phyloP scores from a whole-genome alignment of 2,329 filamentous ascomycete species.

The Decorospora gaudefroyi region DNA sequence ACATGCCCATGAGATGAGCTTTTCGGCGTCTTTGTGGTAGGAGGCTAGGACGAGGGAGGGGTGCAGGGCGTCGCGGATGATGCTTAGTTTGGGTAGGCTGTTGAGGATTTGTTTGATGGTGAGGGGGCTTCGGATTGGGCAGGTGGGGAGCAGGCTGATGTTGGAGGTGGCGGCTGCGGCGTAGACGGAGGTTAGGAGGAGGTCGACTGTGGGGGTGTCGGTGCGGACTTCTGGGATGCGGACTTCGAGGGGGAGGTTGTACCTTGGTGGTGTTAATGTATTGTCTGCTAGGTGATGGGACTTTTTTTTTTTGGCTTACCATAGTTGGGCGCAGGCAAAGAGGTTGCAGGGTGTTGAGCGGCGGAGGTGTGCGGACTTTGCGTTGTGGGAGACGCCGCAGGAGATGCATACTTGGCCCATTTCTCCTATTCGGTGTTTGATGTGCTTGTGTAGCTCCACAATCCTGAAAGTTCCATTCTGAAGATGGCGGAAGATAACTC shows the following conservation, averaged over 20 bases:
- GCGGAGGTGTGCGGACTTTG: conserved; percentile 19
- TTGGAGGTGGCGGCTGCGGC: conserved; percentile 26
- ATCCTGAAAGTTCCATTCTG: conserved; percentile 11
- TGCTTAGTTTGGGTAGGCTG: conserved; percentile 28
- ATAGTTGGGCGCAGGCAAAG: conserved; percentile 27
- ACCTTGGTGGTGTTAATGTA: not conserved
- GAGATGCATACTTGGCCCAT: conserved; percentile 31
- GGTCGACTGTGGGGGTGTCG: conserved; percentile 38
- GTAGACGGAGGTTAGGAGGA: conserved; percentile 36
- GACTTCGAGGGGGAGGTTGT: conserved; percentile 31
- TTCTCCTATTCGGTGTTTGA: conserved; percentile 15
- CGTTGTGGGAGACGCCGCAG: conserved; percentile 28
- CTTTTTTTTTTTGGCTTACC: conserved; percentile 9
- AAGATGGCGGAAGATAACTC: conserved; percentile 25
- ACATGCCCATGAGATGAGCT: conserved; percentile 39
- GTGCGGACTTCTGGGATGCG: conserved; percentile 39
- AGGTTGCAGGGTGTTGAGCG: conserved; percentile 32
- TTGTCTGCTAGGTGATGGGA: not conserved
- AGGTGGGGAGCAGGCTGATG: conserved; percentile 34
- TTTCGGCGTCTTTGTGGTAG: conserved; percentile 29
- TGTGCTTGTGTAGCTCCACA: conserved; percentile 19
- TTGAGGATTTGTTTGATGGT: conserved; percentile 29
- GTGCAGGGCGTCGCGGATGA: conserved; percentile 24
- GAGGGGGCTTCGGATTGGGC: conserved; percentile 25
- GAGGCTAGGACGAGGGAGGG: conserved; percentile 20